Evolutionary conservation across 768 basidiomycete species (phyloP), one percentile per base, ranked within the genome.

Genomic region (Tricholoma flavovirens): DNA sequence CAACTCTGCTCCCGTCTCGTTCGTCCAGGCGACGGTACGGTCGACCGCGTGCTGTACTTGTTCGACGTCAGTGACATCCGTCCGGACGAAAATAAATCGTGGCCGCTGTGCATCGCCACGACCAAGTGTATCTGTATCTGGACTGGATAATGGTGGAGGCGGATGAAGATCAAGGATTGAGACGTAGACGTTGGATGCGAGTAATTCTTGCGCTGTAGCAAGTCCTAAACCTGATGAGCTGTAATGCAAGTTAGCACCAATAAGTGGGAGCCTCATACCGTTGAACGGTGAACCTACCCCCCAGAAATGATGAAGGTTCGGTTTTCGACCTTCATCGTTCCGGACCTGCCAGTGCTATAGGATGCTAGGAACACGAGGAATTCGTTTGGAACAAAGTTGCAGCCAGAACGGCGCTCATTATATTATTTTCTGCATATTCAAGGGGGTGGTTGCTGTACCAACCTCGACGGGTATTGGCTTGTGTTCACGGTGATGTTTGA

Each of bases 211-310:
- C 6, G 74, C 79, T 3, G 82, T 80, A 5, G 80, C 78, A 8
- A 83, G 73, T 15, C 83, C 83, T 10, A 84, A 73, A 21, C 83
- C 83, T 19, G 81, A 81, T 15, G 81, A 81, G 12, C 82, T 83
- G 56, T 6, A 22, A 56, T 12, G 43, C 36, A 24, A 38, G 19
- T 51, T 38, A 51, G 49, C 15, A 55, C 9, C 50, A 9, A 49
- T 32, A 35, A 21, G 42, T 33, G 50, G 32, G n/a, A n/a, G n/a
- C n/a, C n/a, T 26, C 24, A 26, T 26, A 5, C 24, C 24, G 5
- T 26, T 26, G 36, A 35, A 10, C 8, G 24, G 14, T 11, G 30
- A 17, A 64, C 75, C 62, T 59, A 83, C 81, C 82, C 82, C 53
- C 82, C 82, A 42, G 82, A 83, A 10, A 83, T 70, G 40, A 84